These are phyloP conservation scores for Apiospora koreana DNA, from an alignment of 2,329 filamentous ascomycete genomes.

Conservation along the genomic window DNA sequence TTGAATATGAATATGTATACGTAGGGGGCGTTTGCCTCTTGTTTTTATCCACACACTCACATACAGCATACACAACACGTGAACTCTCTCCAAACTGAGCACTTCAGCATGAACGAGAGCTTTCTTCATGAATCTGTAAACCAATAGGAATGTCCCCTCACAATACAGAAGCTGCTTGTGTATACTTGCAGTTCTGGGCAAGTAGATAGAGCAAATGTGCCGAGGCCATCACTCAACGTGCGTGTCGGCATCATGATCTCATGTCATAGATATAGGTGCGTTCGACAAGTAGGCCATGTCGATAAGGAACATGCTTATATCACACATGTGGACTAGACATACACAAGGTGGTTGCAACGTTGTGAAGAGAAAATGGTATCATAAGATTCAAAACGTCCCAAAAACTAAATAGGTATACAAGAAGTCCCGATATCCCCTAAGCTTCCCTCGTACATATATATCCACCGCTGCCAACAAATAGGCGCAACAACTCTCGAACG, in stretches of 20 bases:
- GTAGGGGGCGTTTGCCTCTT: too few species aligned
- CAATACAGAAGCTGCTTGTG: background rate
- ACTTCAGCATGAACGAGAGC: too few species aligned
- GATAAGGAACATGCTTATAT: background rate
- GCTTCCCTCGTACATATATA: background rate
- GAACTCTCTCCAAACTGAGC: too few species aligned
- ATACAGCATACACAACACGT: too few species aligned
- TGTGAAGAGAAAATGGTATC: slow-evolving; percentile 5
- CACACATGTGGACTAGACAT: background rate
- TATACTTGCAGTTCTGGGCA: too few species aligned
- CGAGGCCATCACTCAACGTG: background rate
- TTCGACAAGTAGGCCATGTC: background rate
- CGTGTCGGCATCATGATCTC: background rate
- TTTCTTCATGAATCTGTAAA: background rate
- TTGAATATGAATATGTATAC: background rate
- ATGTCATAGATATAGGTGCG: background rate
- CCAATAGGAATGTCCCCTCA: background rate
- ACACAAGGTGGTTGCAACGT: background rate
- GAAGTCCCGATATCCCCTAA: background rate
- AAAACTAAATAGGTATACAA: background rate
- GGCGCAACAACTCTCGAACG: background rate
- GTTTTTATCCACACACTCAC: too few species aligned
- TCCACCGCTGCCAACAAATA: background rate
- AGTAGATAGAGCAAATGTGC: background rate
- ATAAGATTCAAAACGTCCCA: slow-evolving; percentile 1